phyloP scores from a whole-genome alignment of 768 basidiomycete species.

The Leucocoprinus leucothites region DNA sequence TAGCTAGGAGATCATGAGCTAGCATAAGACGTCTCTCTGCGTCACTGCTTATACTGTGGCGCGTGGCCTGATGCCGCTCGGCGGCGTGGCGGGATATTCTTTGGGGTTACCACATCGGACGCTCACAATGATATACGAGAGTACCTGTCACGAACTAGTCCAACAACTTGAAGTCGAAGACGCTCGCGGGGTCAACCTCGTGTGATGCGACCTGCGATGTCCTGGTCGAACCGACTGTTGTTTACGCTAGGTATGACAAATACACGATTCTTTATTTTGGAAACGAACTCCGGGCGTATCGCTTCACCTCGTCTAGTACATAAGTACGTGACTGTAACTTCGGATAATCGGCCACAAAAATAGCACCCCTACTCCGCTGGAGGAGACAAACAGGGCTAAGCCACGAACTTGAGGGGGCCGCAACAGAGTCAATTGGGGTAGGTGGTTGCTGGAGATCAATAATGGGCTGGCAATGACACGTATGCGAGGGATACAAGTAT shows the following conservation, averaged over 20 bases:
- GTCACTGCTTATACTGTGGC: not conserved
- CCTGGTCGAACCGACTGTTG: not conserved
- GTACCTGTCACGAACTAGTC: no score
- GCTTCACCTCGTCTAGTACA: not conserved
- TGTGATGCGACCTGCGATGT: not conserved
- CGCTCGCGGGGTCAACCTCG: conserved; percentile 3
- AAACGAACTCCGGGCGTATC: not conserved
- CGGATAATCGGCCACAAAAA: not conserved
- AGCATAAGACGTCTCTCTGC: not conserved
- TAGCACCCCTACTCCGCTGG: no score
- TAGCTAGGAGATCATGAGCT: no score
- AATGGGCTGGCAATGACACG: no score
- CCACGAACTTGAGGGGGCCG: no score
- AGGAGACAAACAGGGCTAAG: no score
- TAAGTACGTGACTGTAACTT: not conserved
- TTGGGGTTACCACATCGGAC: not conserved
- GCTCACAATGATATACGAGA: no score
- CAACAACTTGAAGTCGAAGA: no score
- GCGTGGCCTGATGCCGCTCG: not conserved
- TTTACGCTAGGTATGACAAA: not conserved
- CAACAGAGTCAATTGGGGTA: no score
- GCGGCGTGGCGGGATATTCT: not conserved
- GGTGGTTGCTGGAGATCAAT: no score
- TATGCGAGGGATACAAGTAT: not conserved
- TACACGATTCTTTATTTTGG: not conserved